Evolutionary conservation across 2,329 filamentous ascomycete genomes (phyloP).

Genomic region (Chaetomium sp.): DNA sequence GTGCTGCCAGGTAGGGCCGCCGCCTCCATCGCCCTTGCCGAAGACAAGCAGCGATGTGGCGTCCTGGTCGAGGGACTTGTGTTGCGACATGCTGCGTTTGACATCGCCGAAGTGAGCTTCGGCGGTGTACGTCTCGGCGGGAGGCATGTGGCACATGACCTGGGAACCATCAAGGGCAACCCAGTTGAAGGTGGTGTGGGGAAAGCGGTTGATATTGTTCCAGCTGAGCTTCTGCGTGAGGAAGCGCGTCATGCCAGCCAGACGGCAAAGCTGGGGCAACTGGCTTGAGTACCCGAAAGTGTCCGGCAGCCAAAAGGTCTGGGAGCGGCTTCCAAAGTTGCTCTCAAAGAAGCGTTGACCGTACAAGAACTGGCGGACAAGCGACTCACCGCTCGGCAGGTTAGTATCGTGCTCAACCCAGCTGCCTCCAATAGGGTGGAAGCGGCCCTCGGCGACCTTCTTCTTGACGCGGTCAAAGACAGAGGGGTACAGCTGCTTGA

Average conservation of each 20-base stretch:
- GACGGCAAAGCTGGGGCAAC: slow-evolving; percentile 86
- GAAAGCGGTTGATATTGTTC: slow-evolving; percentile 99
- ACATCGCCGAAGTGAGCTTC: slow-evolving; percentile 94
- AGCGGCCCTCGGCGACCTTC: slow-evolving; percentile 87
- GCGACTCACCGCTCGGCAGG: slow-evolving; percentile 90
- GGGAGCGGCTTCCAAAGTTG: slow-evolving; percentile 83
- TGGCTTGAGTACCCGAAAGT: slow-evolving; percentile 98
- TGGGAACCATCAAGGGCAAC: slow-evolving; percentile 93
- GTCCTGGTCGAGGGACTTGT: slow-evolving; percentile 96
- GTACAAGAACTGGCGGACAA: slow-evolving; percentile 92
- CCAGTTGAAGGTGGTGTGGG: slow-evolving; percentile 99
- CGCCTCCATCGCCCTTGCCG: slow-evolving; percentile 94
- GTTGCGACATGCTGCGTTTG: slow-evolving; percentile 82
- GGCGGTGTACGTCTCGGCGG: slow-evolving; percentile 92
- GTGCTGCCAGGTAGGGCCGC: slow-evolving; percentile 90
- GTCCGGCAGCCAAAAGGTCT: slow-evolving; percentile 96
- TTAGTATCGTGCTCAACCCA: slow-evolving; percentile 99
- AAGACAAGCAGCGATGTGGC: slow-evolving; percentile 89
- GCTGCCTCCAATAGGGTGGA: slow-evolving; percentile 93
- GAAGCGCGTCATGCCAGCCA: slow-evolving; percentile 96
- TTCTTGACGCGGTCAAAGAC: slow-evolving; percentile 88
- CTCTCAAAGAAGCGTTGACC: slow-evolving; percentile 94
- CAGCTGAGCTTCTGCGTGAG: slow-evolving; percentile 98
- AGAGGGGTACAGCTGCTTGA: slow-evolving; percentile 84
- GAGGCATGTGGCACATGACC: slow-evolving; percentile 97